These are phyloP conservation scores for Zizania palustris DNA, from an alignment of 202 grass and related monocot genomes.

Conservation along the genomic window DNA sequence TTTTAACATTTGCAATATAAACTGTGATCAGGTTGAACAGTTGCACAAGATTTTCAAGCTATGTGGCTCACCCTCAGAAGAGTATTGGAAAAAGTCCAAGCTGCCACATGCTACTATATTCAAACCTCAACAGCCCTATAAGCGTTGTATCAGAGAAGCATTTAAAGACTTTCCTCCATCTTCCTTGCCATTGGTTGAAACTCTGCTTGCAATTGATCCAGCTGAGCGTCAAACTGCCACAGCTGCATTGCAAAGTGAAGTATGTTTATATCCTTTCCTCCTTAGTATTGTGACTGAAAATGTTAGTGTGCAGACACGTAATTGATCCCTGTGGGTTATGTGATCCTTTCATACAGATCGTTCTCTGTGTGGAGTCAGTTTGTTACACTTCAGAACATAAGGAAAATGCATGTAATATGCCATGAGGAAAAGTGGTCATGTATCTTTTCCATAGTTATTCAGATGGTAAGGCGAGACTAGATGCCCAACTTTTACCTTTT, in stretches of 20 bases:
- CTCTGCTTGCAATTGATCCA: conserved; percentile 74
- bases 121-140: conserved; percentile 79
- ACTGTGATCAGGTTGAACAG: conserved; percentile 69
- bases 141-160: conserved; percentile 66
- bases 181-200: conserved; percentile 71
- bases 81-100: conserved; percentile 85
- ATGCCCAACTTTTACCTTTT: too few relatives aligned
- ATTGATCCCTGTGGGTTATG: not conserved
- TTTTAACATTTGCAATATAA: conserved; percentile 29
- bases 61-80: conserved; percentile 78
- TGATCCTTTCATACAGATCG: not conserved
- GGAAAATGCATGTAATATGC: not conserved
- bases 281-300: conserved; percentile 13
- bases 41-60: conserved; percentile 90
- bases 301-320: conserved; percentile 16
- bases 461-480: too few relatives aligned
- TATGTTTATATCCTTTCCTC: conserved; percentile 40
- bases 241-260: conserved; percentile 72
- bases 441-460: not conserved
- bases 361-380: not conserved
- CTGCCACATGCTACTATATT: conserved; percentile 77
- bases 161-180: conserved; percentile 75
- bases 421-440: not conserved
- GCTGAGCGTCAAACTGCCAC: conserved; percentile 64
- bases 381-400: not conserved